These are phyloP conservation scores for Dictyostelium firmibasis DNA, from an alignment of 78 protist species.

Conservation along the genomic window DNA sequence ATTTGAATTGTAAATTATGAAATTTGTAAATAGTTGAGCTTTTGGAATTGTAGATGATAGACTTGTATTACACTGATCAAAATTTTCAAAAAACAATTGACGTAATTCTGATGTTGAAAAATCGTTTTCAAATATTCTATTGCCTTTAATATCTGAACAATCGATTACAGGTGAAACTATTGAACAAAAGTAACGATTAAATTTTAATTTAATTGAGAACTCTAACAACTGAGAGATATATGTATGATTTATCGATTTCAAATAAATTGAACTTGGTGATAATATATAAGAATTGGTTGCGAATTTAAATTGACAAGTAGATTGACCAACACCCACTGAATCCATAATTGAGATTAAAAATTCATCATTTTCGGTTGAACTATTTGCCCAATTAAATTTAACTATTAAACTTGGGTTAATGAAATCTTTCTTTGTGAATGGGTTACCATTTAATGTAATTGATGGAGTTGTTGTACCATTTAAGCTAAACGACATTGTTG, in stretches of 20 bases:
- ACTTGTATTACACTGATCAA: background rate
- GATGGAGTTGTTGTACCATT: background rate
- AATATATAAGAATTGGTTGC: background rate
- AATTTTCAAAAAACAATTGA: background rate
- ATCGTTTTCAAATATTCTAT: background rate
- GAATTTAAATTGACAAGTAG: background rate
- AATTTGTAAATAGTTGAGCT: background rate
- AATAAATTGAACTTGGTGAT: background rate
- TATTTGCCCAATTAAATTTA: background rate
- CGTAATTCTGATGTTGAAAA: background rate
- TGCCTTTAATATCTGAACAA: slow-evolving; percentile 5
- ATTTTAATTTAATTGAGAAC: background rate
- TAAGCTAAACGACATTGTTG: background rate
- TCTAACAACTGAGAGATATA: background rate
- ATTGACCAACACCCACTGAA: background rate
- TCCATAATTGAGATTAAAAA: background rate
- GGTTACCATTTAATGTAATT: background rate
- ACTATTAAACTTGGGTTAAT: background rate
- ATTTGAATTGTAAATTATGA: background rate
- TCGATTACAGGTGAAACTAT: background rate
- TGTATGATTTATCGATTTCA: background rate
- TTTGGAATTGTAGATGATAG: background rate
- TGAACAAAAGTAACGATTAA: background rate
- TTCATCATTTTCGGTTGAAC: background rate
- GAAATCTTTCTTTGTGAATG: background rate